phyloP scores from a whole-genome alignment of 805 yeast genomes.

The Starmerella stellata region DNA sequence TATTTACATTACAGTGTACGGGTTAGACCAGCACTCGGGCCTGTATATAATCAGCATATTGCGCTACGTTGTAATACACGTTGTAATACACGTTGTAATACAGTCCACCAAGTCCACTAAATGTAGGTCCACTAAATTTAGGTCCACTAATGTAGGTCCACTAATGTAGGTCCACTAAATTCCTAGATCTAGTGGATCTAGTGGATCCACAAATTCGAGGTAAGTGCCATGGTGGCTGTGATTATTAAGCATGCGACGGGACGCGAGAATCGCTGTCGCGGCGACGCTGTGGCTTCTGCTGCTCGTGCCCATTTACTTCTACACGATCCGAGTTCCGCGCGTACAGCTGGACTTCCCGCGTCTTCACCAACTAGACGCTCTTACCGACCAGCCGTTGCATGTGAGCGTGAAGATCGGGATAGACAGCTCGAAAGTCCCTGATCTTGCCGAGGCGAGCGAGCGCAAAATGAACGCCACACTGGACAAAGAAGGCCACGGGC shows the following conservation, averaged over 20 bases:
- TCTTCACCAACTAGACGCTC: constrained; percentile 24
- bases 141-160: too few species aligned
- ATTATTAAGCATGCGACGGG: constrained; percentile 4
- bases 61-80: too few species aligned
- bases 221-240: not conserved
- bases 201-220: too few species aligned
- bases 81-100: too few species aligned
- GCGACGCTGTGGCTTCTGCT: constrained; percentile 16
- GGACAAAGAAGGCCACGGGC: constrained; percentile 20
- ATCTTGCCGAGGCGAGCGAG: constrained; percentile 39
- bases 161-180: too few species aligned
- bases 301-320: constrained; percentile 36
- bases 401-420: constrained; percentile 21
- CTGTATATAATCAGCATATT: too few species aligned
- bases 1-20: too few species aligned
- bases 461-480: constrained; percentile 28
- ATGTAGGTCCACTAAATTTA: too few species aligned
- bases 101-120: too few species aligned
- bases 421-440: constrained; percentile 37
- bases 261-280: constrained; percentile 7
- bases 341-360: constrained; percentile 38
- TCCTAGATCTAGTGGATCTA: too few species aligned
- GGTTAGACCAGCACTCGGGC: too few species aligned
- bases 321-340: constrained; percentile 44
- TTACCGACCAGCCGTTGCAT: constrained; percentile 12